Evolutionary conservation across 345 rosid genomes (phyloP).

Genomic region (Rhodamnia argentea): DNA sequence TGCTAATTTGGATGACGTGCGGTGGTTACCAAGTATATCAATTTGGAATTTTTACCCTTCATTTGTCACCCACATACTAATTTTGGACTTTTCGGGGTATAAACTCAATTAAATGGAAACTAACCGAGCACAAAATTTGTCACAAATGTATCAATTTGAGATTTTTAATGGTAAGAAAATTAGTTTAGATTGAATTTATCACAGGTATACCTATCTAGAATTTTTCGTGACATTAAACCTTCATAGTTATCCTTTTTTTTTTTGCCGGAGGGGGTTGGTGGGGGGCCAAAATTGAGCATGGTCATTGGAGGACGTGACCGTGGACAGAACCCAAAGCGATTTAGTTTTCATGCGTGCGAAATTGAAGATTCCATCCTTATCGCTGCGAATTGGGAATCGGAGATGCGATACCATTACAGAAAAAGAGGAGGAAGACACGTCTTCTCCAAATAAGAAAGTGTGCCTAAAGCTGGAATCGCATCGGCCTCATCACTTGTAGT

Average conservation of each 20-base stretch:
- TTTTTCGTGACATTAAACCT: too few species aligned
- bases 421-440: neutral
- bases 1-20: too few species aligned
- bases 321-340: neutral
- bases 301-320: neutral
- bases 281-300: neutral
- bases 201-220: fast-evolving
- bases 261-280: neutral
- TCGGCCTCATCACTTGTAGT: neutral
- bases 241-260: neutral
- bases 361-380: neutral
- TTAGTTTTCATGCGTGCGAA: neutral
- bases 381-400: neutral
- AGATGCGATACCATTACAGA: neutral
- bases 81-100: too few species aligned
- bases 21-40: too few species aligned
- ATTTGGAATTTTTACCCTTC: too few species aligned
- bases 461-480: neutral
- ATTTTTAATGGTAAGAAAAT: too few species aligned
- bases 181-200: too few species aligned
- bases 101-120: too few species aligned
- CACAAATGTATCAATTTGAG: too few species aligned
- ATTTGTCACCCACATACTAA: too few species aligned
- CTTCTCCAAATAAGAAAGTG: neutral
- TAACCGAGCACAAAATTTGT: too few species aligned